These are phyloP conservation scores for Pythium coloratum DNA, from an alignment of 352 stramenopile species.

Conservation along the genomic window DNA sequence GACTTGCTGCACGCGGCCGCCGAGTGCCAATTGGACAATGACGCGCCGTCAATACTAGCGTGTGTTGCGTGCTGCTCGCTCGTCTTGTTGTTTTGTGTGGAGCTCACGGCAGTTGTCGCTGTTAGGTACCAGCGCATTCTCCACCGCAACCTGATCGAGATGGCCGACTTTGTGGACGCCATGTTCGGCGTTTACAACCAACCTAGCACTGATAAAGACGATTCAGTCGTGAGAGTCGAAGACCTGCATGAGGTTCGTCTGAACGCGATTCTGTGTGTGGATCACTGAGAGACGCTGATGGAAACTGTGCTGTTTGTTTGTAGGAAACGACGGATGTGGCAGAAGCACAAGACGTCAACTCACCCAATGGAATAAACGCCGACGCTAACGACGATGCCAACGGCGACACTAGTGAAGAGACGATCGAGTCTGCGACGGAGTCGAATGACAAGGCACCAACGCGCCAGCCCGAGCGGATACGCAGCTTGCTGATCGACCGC, in stretches of 20 bases:
- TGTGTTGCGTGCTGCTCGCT: slow-evolving; percentile 28
- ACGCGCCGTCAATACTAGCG: slow-evolving; percentile 52
- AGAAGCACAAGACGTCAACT: not conserved
- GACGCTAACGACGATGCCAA: slow-evolving; percentile 18
- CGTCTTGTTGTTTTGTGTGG: not conserved
- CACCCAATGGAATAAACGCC: not conserved
- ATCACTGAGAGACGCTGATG: not conserved
- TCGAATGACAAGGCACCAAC: not conserved
- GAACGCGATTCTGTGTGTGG: not conserved
- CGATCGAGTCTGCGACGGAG: not conserved
- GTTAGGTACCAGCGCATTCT: slow-evolving; percentile 70
- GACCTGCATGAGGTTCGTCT: slow-evolving; percentile 1
- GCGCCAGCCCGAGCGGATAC: slow-evolving; percentile 14
- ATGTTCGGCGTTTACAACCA: slow-evolving; percentile 76
- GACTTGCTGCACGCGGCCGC: slow-evolving; percentile 63
- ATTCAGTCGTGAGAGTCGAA: not conserved
- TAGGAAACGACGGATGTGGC: not conserved
- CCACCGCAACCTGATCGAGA: slow-evolving; percentile 77
- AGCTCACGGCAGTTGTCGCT: not conserved
- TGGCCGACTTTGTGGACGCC: slow-evolving; percentile 79
- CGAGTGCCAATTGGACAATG: slow-evolving; percentile 58
- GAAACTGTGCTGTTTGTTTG: not conserved
- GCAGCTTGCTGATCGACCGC: slow-evolving; percentile 42
- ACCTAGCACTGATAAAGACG: not conserved
- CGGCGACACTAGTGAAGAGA: slow-evolving; percentile 21